Base-by-base conservation (phyloP, 1,284 basidiomycete species). In the Sporisorium sorghi region DNA sequence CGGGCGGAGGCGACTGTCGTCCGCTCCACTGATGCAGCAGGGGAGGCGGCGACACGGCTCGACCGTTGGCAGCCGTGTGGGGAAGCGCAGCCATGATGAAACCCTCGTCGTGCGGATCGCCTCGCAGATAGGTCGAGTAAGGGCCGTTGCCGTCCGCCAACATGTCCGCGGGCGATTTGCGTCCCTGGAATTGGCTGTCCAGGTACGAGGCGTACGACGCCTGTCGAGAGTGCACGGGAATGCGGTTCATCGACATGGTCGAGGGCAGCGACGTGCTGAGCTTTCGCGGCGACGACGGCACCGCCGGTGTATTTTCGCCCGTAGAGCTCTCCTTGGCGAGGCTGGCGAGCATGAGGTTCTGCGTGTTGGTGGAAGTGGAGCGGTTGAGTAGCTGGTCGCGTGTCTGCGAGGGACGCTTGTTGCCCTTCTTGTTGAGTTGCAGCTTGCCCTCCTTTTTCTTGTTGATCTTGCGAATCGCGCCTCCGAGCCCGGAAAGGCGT, bases 11-110 rank as follows among this genome's bases (percentile, higher is more conserved):
- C 4, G 71, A 56, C 46, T 69, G 67, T 17, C 58, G 52, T 17
- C 55, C 67, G 21, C 37, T 48, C 63, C 58, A 72, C 46, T 69
- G 65, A 32, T 72, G 63, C 58, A 58, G 40, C 23, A 65, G 68
- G n/a, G 66, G 63, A 10, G 61, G 67, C 17, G 64, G 58, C 32
- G 64, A 66, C n/a, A 61, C 60, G 5, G 71, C 50, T 12, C 58
- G 37, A 14, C 43, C 60, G 15, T 43, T 60, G 8, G 35, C 56
- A 11, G 42, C 42, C 3, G 55, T 44, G 0, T 77, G 67, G 6
- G 80, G 80, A 32, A 81, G 35, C 2, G 77, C 75, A 11, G 78
- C 75, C 79, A 81, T 82, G 55, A 82, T 82, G 44, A 48, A 64
- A 12, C 76, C 79, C 14, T 81, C 79, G 48, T 82, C 79, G 48